Percentiles rank a stretch among this genome's conserved stretches.
These are phyloP conservation scores for Aurinia saxatilis DNA, from an alignment of 345 rosid species.

Conservation along the genomic window DNA sequence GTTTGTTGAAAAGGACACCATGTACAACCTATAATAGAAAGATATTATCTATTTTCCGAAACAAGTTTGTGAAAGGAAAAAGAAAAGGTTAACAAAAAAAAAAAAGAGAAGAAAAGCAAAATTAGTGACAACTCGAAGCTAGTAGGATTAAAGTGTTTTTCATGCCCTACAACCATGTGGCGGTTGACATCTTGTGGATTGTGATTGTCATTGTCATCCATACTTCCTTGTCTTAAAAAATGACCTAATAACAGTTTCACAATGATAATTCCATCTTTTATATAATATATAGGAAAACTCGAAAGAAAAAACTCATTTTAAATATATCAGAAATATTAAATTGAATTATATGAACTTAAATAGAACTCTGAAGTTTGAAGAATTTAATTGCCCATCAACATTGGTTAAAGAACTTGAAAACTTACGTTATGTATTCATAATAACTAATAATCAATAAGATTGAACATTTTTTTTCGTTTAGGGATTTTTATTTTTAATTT, in stretches of 20 bases:
- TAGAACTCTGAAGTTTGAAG: too few relatives aligned
- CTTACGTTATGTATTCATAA: too few relatives aligned
- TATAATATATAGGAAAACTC: too few relatives aligned
- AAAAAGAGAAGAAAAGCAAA: slow-evolving; percentile 3
- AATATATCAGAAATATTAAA: too few relatives aligned
- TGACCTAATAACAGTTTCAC: slow-evolving; percentile 13
- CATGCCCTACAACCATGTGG: slow-evolving; percentile 26
- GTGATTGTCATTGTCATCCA: slow-evolving; percentile 18
- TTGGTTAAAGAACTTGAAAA: background rate
- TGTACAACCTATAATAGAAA: background rate
- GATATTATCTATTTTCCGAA: background rate
- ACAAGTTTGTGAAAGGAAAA: background rate
- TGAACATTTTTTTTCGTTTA: too few relatives aligned
- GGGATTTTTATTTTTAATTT: too few relatives aligned
- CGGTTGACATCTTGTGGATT: slow-evolving; percentile 21
- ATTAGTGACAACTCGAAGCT: slow-evolving; percentile 24
- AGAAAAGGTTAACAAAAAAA: too few relatives aligned
- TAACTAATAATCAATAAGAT: too few relatives aligned
- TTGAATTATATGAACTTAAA: too few relatives aligned
- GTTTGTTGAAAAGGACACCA: background rate
- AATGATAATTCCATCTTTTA: slow-evolving; percentile 1
- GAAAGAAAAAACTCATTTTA: too few relatives aligned
- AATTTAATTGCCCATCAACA: background rate
- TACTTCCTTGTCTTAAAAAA: slow-evolving; percentile 24
- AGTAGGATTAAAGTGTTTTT: slow-evolving; percentile 21